Evolutionary conservation across 257 asterid species (phyloP).

Genomic region (Penstemon eatonii): DNA sequence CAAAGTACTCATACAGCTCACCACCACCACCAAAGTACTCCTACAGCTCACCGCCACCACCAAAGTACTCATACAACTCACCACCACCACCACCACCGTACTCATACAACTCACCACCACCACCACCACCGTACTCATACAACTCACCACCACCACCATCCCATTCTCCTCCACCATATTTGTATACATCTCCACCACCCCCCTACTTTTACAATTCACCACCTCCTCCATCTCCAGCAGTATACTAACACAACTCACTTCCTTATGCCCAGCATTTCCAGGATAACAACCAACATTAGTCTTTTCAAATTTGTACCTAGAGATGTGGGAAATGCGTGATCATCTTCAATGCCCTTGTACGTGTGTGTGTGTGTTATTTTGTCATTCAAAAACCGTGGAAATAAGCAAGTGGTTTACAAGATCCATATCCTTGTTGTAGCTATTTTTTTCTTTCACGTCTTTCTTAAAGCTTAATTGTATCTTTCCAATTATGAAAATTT

Average conservation of each 20-base stretch:
- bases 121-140: neutral
- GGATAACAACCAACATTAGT: too few relatives aligned
- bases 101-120: neutral
- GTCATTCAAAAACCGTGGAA: too few relatives aligned
- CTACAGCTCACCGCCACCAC: slow-evolving; percentile 6
- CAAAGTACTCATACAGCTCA: neutral
- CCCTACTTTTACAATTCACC: neutral
- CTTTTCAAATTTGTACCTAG: too few relatives aligned
- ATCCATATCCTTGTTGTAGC: too few relatives aligned
- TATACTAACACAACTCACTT: neutral
- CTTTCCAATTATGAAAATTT: too few relatives aligned
- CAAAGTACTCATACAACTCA: neutral
- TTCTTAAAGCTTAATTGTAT: too few relatives aligned
- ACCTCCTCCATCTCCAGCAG: neutral
- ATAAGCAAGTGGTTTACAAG: too few relatives aligned
- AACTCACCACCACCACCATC: slow-evolving; percentile 9
- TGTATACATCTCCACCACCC: neutral
- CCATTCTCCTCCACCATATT: neutral
- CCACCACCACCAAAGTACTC: neutral
- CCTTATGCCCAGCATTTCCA: slow-evolving; percentile 1
- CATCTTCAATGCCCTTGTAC: too few relatives aligned
- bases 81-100: slow-evolving; percentile 5
- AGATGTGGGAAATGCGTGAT: too few relatives aligned
- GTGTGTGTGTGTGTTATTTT: too few relatives aligned
- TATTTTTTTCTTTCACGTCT: too few relatives aligned